phyloP scores from a whole-genome alignment of 2,329 filamentous ascomycete genomes.

The Bipolaris sorokiniana region DNA sequence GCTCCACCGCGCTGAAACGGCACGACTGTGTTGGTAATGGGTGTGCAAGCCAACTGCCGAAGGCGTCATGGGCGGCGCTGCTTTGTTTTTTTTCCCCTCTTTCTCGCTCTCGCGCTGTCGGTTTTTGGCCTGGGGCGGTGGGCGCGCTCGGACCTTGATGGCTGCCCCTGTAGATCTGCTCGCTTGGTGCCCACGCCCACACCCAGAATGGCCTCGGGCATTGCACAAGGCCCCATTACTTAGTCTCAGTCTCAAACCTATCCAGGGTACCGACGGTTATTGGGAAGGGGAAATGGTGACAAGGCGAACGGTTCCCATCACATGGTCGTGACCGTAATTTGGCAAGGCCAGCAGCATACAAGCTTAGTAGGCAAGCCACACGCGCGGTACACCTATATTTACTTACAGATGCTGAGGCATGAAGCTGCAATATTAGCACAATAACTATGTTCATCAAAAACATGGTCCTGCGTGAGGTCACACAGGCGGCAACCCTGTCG shows the following conservation, averaged over 20 bases:
- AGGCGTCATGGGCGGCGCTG: conserved; percentile 19
- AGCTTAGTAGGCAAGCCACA: conserved; percentile 20
- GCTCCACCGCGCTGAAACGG: conserved; percentile 33
- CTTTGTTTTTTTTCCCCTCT: conserved; percentile 13
- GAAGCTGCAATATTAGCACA: too few relatives aligned
- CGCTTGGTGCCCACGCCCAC: conserved; percentile 17
- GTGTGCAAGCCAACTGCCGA: conserved; percentile 20
- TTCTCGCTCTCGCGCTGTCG: too few relatives aligned
- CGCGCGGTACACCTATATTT: conserved; percentile 28
- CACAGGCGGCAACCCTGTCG: conserved; percentile 30
- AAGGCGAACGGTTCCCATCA: conserved; percentile 3
- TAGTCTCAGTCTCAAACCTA: conserved; percentile 9
- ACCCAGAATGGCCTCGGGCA: conserved; percentile 1
- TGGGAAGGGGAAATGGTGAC: not conserved
- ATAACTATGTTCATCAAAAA: conserved; percentile 33
- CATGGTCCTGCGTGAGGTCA: conserved; percentile 24
- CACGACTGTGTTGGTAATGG: conserved; percentile 4
- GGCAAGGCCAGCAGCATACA: conserved; percentile 1
- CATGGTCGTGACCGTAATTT: conserved; percentile 13
- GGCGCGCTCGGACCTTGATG: conserved; percentile 25
- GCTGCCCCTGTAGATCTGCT: conserved; percentile 31
- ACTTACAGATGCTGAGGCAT: too few relatives aligned
- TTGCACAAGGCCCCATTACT: conserved; percentile 5
- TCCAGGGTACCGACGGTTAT: conserved; percentile 2
- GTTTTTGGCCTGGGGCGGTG: conserved; percentile 11